A percentile compares a stretch with the other conserved stretches of the same genome.
Evolutionary conservation across 2,329 filamentous ascomycete species (phyloP).

Genomic region (Chaetomiaceae sp.): DNA sequence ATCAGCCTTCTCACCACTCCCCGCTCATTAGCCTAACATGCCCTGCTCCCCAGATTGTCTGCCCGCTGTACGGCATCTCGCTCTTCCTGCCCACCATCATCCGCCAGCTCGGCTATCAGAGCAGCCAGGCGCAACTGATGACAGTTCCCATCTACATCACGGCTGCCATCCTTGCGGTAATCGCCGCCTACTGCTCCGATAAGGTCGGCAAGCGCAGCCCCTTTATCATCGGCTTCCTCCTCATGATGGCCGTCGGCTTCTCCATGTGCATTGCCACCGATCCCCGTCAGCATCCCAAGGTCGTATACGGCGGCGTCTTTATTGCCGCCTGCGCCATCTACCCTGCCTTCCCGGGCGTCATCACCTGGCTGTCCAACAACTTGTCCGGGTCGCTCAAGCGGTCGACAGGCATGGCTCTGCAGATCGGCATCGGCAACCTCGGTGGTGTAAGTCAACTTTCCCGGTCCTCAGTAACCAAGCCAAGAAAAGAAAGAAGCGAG

Average conservation of each 20-base stretch:
- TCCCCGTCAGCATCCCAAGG: slow-evolving; percentile 43
- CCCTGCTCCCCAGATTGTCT: slow-evolving; percentile 38
- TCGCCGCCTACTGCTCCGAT: slow-evolving; percentile 53
- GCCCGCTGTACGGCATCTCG: slow-evolving; percentile 53
- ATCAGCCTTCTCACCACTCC: slow-evolving; percentile 36
- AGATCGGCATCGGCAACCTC: slow-evolving; percentile 58
- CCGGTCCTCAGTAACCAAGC: too few species aligned
- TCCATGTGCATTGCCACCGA: slow-evolving; percentile 54
- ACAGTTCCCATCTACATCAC: slow-evolving; percentile 57
- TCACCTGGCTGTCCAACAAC: slow-evolving; percentile 77
- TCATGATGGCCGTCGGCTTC: slow-evolving; percentile 52
- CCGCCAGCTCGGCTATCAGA: slow-evolving; percentile 51
- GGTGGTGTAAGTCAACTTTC: slow-evolving; percentile 38
- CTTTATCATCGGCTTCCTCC: slow-evolving; percentile 51
- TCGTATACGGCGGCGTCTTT: slow-evolving; percentile 71
- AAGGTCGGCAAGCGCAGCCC: slow-evolving; percentile 48
- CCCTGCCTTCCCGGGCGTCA: slow-evolving; percentile 71
- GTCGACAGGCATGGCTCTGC: slow-evolving; percentile 58
- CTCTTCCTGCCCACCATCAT: slow-evolving; percentile 62
- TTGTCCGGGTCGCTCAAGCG: slow-evolving; percentile 63
- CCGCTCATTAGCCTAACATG: slow-evolving; percentile 26
- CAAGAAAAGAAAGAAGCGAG: background rate
- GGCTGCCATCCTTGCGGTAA: slow-evolving; percentile 55
- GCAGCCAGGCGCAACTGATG: slow-evolving; percentile 59
- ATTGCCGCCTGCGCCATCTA: slow-evolving; percentile 75